Evolutionary conservation across 345 rosid species (phyloP).

Genomic region (Eucalyptus polyanthemos): DNA sequence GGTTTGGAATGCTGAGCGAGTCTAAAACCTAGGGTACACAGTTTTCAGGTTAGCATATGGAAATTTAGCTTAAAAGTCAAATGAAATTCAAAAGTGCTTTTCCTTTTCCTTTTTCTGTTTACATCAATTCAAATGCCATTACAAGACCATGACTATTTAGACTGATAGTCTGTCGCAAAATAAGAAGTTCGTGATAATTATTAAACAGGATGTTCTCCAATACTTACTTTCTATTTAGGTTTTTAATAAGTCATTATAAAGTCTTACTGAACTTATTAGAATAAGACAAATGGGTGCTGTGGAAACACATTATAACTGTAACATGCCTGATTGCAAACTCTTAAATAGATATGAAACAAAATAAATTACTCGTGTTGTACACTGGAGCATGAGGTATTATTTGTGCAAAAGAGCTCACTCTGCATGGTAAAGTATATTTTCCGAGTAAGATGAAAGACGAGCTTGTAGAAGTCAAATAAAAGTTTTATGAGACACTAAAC

Average conservation of each 20-base stretch:
- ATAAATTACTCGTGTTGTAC: not conserved
- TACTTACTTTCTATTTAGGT: not conserved
- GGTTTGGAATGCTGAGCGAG: not conserved
- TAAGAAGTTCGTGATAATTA: not conserved
- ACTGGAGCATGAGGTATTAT: not conserved
- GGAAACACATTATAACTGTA: not conserved
- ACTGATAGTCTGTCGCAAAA: not conserved
- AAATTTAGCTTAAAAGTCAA: not conserved
- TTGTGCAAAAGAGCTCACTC: not conserved
- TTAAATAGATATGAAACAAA: not conserved
- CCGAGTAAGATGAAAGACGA: not conserved
- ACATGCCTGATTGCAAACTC: not conserved
- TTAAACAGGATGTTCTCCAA: not conserved
- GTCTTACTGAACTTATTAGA: not conserved
- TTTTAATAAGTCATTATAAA: not conserved
- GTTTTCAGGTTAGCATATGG: not conserved
- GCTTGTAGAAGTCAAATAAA: not conserved
- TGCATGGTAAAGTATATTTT: not conserved
- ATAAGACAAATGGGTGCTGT: not conserved
- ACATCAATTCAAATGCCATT: not conserved
- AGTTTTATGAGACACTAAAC: not conserved
- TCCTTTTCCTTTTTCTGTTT: not conserved
- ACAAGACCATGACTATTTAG: not conserved
- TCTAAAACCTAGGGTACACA: not conserved
- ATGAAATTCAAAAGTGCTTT: not conserved